Percentiles rank a stretch among this genome's conserved stretches.
phyloP scores from a whole-genome alignment of 1,139 yeast species.

The Lodderomyces theae region DNA sequence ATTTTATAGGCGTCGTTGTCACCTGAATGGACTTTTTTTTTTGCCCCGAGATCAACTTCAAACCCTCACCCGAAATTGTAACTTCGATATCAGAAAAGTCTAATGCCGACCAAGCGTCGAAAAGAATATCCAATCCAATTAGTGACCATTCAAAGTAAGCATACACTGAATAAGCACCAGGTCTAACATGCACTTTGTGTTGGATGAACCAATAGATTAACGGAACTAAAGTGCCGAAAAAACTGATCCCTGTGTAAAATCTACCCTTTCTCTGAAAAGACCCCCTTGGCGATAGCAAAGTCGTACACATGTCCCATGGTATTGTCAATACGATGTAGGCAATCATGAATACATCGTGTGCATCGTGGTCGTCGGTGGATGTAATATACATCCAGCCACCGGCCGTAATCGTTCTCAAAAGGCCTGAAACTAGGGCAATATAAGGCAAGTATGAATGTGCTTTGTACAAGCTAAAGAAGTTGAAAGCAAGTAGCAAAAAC shows the following conservation, averaged over 20 bases:
- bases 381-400: slow-evolving; percentile 99
- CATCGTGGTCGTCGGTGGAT: slow-evolving; percentile 94
- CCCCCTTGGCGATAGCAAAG: slow-evolving; percentile 50
- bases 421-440: slow-evolving; percentile 54
- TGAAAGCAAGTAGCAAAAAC: slow-evolving; percentile 65
- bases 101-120: slow-evolving; percentile 73
- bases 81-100: slow-evolving; percentile 66
- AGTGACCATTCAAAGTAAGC: slow-evolving; percentile 95
- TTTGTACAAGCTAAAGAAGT: slow-evolving; percentile 45
- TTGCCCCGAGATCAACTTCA: slow-evolving; percentile 13
- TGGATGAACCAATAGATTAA: slow-evolving; percentile 86
- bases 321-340: slow-evolving; percentile 80
- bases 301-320: slow-evolving; percentile 81
- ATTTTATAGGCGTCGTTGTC: neutral
- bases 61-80: slow-evolving; percentile 24
- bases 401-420: slow-evolving; percentile 83
- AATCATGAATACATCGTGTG: slow-evolving; percentile 95
- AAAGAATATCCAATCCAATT: slow-evolving; percentile 76
- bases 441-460: slow-evolving; percentile 42
- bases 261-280: slow-evolving; percentile 50
- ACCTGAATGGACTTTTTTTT: slow-evolving; percentile 24
- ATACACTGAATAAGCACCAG: slow-evolving; percentile 95
- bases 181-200: slow-evolving; percentile 79
- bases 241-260: slow-evolving; percentile 51
- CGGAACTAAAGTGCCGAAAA: slow-evolving; percentile 74